Base-by-base conservation (phyloP, 768 basidiomycete genomes). In the Naganishia randhawae region DNA sequence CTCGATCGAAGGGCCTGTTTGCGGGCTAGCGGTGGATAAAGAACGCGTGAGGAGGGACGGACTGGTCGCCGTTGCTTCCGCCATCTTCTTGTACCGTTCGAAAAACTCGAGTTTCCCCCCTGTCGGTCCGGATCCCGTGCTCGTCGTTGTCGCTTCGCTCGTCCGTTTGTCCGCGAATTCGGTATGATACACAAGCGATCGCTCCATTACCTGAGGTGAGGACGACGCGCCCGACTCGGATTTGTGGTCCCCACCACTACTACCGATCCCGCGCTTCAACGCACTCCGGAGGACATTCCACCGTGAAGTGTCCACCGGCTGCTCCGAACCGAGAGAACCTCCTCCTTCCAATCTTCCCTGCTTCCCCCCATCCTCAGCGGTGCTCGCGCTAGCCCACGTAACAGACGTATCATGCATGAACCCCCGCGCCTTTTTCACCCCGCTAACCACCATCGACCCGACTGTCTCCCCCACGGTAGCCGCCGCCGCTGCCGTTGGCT, bases 51-150 rank as follows among this genome's bases (percentile, higher is more conserved):
- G 31, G 50, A 63, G 64, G 3, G 54, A 61, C 33, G 72, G 66
- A 10, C 62, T 64, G 10, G 71, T 63, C 31, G 68, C 51, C 6
- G 35, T 55, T 13, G 31, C 31, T 6, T 66, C 64, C 7, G 62
- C 67, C 70, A 74, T 71, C 57, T 74, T 61, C 52, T 73, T 73
- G 67, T 74, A 74, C 54, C 71, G 61, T 65, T 77, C 74, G 48
- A 75, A 75, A 64, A 77, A 77, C 6, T 74, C 64, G 22, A 61
- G 57, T 48, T 68, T 71, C 22, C 41, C 67, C 39, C 68, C 32
- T 2, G 65, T 29, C 3, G 45, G 17, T 16, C 41, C 51, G 13
- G 51, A 27, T 51, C 29, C 31, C 35, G 61, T 22, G 27, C 41
- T 35, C 3, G 11, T 8, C 37, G 53, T n/a, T 17, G 53, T 29